phyloP scores from a whole-genome alignment of 331 rosid genomes.

The Phaseolus coccineus region DNA sequence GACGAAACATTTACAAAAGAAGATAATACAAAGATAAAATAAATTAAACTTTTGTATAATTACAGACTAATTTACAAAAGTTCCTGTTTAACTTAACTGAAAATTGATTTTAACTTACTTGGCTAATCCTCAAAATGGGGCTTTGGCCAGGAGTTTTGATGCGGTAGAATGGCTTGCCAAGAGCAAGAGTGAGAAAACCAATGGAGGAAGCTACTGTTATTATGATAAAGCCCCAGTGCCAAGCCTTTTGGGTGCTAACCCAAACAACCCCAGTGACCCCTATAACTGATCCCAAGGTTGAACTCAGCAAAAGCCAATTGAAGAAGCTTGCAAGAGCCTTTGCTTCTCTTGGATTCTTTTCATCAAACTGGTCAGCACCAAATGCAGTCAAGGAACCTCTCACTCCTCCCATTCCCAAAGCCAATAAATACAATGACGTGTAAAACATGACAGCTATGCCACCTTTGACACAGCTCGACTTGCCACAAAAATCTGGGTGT shows the following conservation, averaged over 20 bases:
- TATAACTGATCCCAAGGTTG: conserved; percentile 60
- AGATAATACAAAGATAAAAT: not conserved
- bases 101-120: conserved; percentile 47
- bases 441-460: conserved; percentile 63
- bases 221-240: conserved; percentile 82
- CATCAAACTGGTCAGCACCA: conserved; percentile 82
- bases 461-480: conserved; percentile 68
- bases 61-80: not conserved
- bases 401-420: conserved; percentile 79
- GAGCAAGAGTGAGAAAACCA: conserved; percentile 63
- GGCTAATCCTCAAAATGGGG: conserved; percentile 59
- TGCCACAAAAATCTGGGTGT: conserved; percentile 61
- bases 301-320: conserved; percentile 68
- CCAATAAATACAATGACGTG: conserved; percentile 62
- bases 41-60: not conserved
- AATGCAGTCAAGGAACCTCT: conserved; percentile 75
- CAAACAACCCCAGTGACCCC: conserved; percentile 77
- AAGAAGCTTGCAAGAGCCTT: conserved; percentile 68
- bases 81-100: too few relatives aligned
- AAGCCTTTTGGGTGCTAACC: conserved; percentile 62
- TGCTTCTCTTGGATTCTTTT: conserved; percentile 58
- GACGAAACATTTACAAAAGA: not conserved
- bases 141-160: conserved; percentile 63
- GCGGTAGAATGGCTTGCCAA: conserved; percentile 81
- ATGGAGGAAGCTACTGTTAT: conserved; percentile 57